These are phyloP conservation scores for Breynia disticha DNA, from an alignment of 441 rosid species.

Conservation along the genomic window DNA sequence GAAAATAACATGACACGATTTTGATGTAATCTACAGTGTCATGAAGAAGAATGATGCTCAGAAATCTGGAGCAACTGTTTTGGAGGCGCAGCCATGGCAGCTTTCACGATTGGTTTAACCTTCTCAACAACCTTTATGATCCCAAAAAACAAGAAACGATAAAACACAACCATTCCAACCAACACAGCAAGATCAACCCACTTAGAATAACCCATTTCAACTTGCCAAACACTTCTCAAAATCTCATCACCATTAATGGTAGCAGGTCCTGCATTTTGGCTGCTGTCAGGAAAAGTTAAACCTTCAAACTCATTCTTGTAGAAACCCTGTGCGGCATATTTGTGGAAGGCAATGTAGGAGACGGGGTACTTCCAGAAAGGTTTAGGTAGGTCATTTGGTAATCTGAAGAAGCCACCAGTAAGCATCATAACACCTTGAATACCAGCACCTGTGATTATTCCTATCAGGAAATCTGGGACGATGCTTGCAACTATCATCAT, in stretches of 20 bases:
- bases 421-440: conserved; percentile 45
- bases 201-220: conserved; percentile 37
- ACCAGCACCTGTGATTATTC: conserved; percentile 46
- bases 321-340: conserved; percentile 44
- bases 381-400: conserved; percentile 42
- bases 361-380: conserved; percentile 46
- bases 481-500: conserved; percentile 57
- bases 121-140: conserved; percentile 28
- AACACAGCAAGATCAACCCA: conserved; percentile 33
- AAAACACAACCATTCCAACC: conserved; percentile 33
- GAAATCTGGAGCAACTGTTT: not conserved
- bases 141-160: conserved; percentile 29
- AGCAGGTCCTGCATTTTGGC: conserved; percentile 4
- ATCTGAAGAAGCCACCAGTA: conserved; percentile 40
- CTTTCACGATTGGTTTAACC: conserved; percentile 21
- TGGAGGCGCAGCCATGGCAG: conserved; percentile 1
- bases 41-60: not conserved
- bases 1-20: too few species aligned
- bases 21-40: too few species aligned
- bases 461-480: conserved; percentile 46
- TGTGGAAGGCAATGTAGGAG: conserved; percentile 43
- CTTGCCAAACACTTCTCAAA: conserved; percentile 30
- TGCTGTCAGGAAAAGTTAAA: conserved; percentile 20
- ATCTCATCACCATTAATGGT: conserved; percentile 31
- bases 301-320: conserved; percentile 52